Conservation (phyloP, 1,284 basidiomycete genomes). For the Malassezia sympodialis region DNA sequence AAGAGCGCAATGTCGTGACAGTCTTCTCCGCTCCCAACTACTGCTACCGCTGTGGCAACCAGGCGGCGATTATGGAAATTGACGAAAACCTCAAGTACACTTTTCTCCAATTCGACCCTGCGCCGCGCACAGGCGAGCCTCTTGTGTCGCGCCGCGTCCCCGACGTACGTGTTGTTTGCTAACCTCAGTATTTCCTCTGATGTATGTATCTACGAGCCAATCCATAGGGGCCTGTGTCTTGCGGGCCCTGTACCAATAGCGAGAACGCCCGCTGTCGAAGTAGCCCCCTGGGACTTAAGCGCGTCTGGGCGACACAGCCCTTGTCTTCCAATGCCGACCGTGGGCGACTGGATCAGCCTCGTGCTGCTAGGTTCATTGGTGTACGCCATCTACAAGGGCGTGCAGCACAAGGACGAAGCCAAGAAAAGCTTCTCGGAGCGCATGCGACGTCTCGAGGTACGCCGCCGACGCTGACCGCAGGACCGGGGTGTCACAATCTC, state of each 20-base stretch:
- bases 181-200: constrained; percentile 14
- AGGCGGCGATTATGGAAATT: constrained; percentile 99
- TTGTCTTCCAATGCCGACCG: constrained; percentile 1
- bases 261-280: background rate
- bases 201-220: background rate
- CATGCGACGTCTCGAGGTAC: constrained; percentile 4
- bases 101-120: constrained; percentile 97
- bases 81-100: constrained; percentile 95
- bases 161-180: constrained; percentile 53
- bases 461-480: background rate
- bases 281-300: background rate
- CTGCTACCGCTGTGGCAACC: constrained; percentile 98
- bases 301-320: background rate
- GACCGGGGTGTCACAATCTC: constrained; percentile 7
- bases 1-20: constrained; percentile 98
- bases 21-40: constrained; percentile 85
- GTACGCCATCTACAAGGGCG: constrained; percentile 5
- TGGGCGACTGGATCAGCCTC: constrained; percentile 12
- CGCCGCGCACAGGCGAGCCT: constrained; percentile 92
- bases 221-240: background rate
- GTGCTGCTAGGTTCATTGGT: constrained; percentile 1
- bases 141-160: constrained; percentile 95
- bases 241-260: background rate
- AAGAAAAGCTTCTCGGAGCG: constrained; percentile 3
- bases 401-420: background rate